Percentiles rank a stretch among this genome's conserved stretches.
These are phyloP conservation scores for Saccharomycopsis fermentans DNA, from an alignment of 805 yeast genomes.

Conservation along the genomic window DNA sequence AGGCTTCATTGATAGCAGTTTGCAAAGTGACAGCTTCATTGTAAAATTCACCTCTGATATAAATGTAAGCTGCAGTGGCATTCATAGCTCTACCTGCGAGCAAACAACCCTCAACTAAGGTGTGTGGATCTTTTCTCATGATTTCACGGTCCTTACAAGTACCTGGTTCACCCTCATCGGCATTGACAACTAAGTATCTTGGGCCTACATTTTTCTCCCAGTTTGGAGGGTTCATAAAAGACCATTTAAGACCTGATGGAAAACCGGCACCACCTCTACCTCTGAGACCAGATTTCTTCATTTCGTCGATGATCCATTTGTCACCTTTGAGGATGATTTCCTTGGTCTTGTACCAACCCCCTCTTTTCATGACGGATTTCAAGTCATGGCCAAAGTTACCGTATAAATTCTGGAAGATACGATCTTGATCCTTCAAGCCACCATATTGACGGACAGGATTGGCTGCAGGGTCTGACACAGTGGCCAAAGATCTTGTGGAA, in stretches of 20 bases:
- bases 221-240: constrained; percentile 91
- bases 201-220: constrained; percentile 92
- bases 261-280: constrained; percentile 95
- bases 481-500: constrained; percentile 21
- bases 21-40: constrained; percentile 69
- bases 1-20: constrained; percentile 80
- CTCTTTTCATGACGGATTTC: constrained; percentile 65
- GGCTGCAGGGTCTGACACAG: constrained; percentile 39
- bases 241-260: constrained; percentile 87
- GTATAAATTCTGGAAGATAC: constrained; percentile 80
- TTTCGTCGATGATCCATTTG: constrained; percentile 82
- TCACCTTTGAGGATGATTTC: constrained; percentile 78
- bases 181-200: constrained; percentile 78
- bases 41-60: constrained; percentile 85
- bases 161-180: constrained; percentile 94
- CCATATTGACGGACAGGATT: constrained; percentile 52
- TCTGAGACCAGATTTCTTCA: constrained; percentile 74
- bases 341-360: constrained; percentile 89
- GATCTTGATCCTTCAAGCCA: constrained; percentile 71
- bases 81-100: constrained; percentile 88
- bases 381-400: constrained; percentile 67
- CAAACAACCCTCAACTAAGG: constrained; percentile 84
- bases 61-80: constrained; percentile 86
- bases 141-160: constrained; percentile 90
- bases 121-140: constrained; percentile 85